Evolutionary conservation across 108 stramenopile genomes (phyloP).

Genomic region (Nitzschia palea): DNA sequence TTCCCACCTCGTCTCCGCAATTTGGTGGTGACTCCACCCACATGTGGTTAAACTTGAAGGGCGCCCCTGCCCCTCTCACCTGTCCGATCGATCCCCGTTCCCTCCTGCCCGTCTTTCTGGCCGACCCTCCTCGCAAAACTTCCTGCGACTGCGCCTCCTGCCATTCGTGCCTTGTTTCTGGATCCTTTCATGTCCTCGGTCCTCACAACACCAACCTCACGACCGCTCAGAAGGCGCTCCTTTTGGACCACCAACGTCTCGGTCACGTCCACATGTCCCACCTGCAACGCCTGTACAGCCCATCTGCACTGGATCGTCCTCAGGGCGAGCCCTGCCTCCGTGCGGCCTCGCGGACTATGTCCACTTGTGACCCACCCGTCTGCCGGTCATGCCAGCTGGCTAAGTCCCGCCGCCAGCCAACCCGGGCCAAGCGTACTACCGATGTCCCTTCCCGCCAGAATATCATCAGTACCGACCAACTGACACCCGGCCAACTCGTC

Average conservation of each 20-base stretch:
- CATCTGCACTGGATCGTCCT: not conserved
- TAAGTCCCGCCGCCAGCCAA: slow-evolving; percentile 14
- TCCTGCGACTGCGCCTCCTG: not conserved
- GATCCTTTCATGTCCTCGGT: not conserved
- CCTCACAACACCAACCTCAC: slow-evolving; percentile 43
- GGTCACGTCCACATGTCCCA: slow-evolving; percentile 17
- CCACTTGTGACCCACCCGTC: not conserved
- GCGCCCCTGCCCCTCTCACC: not conserved
- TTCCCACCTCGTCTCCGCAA: not conserved
- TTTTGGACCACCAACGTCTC: slow-evolving; percentile 34
- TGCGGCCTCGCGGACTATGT: not conserved
- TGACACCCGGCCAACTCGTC: slow-evolving; percentile 37
- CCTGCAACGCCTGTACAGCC: not conserved
- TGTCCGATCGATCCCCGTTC: not conserved
- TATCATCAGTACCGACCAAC: not conserved
- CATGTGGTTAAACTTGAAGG: not conserved
- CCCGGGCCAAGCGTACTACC: not conserved
- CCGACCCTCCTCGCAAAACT: not conserved
- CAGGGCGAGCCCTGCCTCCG: not conserved
- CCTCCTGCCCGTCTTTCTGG: not conserved
- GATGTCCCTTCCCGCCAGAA: not conserved
- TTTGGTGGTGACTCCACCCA: not conserved
- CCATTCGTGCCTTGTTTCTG: no score
- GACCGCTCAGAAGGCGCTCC: slow-evolving; percentile 37
- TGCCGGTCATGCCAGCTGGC: slow-evolving; percentile 23